These are phyloP conservation scores for Trichodelitschia bisporula DNA, from an alignment of 495 filamentous ascomycete species.

Conservation along the genomic window DNA sequence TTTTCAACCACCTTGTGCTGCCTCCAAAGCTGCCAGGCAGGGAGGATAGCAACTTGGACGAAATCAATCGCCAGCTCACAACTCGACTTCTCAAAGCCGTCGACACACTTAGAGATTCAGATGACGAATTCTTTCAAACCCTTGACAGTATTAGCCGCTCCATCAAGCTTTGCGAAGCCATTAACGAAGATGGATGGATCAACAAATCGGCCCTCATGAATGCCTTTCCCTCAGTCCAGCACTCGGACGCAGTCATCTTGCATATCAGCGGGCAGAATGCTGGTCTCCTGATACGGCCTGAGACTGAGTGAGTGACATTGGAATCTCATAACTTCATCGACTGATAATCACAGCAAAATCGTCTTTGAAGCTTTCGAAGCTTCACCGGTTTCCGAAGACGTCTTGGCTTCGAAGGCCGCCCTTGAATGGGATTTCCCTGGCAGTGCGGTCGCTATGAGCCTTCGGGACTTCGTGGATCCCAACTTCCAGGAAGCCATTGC, in stretches of 20 bases:
- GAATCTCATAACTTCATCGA: not conserved
- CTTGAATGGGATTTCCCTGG: constrained; percentile 24
- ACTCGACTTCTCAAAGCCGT: not conserved
- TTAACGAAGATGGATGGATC: not conserved
- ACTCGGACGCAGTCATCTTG: constrained; percentile 3
- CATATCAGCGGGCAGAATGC: constrained; percentile 7
- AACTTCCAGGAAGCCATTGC: constrained; percentile 25
- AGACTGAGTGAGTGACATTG: constrained; percentile 3
- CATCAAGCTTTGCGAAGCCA: not conserved
- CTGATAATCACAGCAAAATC: constrained; percentile 6
- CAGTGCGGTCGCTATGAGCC: constrained; percentile 17
- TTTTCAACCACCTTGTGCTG: constrained; percentile 21
- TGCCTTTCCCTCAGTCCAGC: not conserved
- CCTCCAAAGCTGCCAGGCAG: constrained; percentile 18
- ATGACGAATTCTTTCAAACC: no score
- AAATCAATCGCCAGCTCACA: not conserved
- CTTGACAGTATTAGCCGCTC: not conserved
- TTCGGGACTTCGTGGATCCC: constrained; percentile 14
- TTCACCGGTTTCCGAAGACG: constrained; percentile 22
- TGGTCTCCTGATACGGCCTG: constrained; percentile 3
- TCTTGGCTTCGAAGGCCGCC: constrained; percentile 19
- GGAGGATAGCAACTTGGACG: not conserved
- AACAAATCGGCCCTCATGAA: constrained; percentile 3
- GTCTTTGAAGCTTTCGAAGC: constrained; percentile 33
- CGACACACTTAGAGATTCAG: no score